Percentiles rank a stretch among this genome's conserved stretches.
Conservation (phyloP, 768 basidiomycete species). For the Lentinula lateritia region DNA sequence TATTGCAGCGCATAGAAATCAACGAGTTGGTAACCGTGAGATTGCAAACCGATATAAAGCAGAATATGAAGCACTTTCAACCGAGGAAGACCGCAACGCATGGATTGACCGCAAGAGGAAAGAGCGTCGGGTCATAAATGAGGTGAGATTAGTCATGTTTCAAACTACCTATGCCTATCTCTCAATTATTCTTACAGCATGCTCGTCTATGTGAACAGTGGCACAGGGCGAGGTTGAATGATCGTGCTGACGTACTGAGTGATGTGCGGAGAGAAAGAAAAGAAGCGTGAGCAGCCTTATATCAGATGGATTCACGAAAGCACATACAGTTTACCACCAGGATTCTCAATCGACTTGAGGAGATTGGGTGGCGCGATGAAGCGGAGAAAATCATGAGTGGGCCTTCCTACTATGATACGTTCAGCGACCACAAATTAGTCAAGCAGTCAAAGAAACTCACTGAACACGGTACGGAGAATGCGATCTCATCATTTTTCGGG, state of each 20-base stretch:
- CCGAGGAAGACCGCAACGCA: neutral
- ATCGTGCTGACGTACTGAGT: neutral
- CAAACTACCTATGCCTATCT: neutral
- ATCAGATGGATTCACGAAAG: too few relatives aligned
- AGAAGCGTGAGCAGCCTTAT: neutral
- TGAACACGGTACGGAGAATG: neutral
- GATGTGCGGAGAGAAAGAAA: neutral
- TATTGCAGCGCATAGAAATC: neutral
- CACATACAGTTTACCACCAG: neutral
- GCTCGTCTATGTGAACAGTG: neutral
- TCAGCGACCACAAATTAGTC: neutral
- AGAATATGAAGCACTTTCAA: neutral
- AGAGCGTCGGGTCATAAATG: neutral
- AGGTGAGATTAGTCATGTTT: neutral
- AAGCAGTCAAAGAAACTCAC: constrained; percentile 6
- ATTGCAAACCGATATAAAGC: neutral
- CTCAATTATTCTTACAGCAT: neutral
- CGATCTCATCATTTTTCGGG: neutral
- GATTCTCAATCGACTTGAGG: neutral
- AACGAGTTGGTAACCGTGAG: neutral
- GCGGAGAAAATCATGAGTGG: neutral
- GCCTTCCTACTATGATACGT: neutral
- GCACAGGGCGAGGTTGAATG: neutral
- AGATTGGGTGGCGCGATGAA: constrained; percentile 3
- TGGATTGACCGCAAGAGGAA: neutral